phyloP scores from a whole-genome alignment of 768 basidiomycete species.

The Trametes cubensis region DNA sequence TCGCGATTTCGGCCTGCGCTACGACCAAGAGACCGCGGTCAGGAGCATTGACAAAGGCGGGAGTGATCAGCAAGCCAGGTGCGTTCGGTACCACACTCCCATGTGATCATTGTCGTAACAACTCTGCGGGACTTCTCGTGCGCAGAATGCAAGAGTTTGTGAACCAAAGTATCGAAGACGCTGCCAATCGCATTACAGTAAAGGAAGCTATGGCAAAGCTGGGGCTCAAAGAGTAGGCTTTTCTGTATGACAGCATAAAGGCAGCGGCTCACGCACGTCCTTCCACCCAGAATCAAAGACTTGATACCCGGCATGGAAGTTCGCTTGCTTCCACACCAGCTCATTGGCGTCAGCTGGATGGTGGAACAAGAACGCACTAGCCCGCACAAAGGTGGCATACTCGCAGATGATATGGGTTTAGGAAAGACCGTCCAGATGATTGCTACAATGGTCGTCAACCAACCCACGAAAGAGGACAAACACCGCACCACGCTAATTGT shows the following conservation, averaged over 20 bases:
- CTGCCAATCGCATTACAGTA: conserved; percentile 55
- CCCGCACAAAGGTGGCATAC: conserved; percentile 60
- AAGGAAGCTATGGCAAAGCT: conserved; percentile 55
- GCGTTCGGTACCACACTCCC: not conserved
- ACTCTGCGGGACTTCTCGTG: not conserved
- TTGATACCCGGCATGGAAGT: conserved; percentile 71
- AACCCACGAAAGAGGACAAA: conserved; percentile 49
- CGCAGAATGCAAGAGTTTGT: conserved; percentile 65
- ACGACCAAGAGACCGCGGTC: conserved; percentile 52
- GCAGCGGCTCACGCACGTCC: not conserved
- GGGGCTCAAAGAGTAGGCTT: conserved; percentile 50
- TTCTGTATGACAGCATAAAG: not conserved
- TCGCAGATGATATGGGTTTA: conserved; percentile 76
- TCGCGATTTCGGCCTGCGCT: conserved; percentile 47
- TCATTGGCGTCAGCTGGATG: conserved; percentile 84
- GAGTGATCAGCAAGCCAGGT: conserved; percentile 57
- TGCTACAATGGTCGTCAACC: conserved; percentile 72
- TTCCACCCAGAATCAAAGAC: conserved; percentile 52
- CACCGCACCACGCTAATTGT: conserved; percentile 68
- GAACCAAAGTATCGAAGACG: conserved; percentile 58
- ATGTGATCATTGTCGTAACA: not conserved
- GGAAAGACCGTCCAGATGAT: conserved; percentile 82
- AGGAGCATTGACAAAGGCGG: conserved; percentile 59
- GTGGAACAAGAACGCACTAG: conserved; percentile 56
- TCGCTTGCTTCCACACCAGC: conserved; percentile 71